phyloP scores from a whole-genome alignment of 805 yeast genomes.

The Wickerhamiella allomyrinae region DNA sequence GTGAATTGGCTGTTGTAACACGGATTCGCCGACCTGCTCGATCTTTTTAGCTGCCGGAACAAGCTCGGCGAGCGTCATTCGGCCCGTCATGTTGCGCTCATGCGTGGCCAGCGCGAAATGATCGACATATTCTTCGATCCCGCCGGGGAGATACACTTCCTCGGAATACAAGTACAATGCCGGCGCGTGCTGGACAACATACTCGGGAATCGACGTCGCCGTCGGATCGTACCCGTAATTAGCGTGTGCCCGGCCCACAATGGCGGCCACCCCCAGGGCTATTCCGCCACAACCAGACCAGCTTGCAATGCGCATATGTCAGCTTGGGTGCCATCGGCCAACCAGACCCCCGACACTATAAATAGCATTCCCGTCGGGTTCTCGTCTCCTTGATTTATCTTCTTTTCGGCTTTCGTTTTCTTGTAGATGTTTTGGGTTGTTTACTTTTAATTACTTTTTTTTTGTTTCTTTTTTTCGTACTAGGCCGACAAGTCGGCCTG shows the following conservation, averaged over 20 bases:
- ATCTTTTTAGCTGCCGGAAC: conserved; percentile 5
- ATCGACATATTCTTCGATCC: conserved; percentile 50
- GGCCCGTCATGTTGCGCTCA: conserved; percentile 27
- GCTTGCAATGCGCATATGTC: not conserved
- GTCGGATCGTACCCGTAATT: not conserved
- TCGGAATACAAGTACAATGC: conserved; percentile 77
- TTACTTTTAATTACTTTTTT: too few relatives aligned
- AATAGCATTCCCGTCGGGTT: too few relatives aligned
- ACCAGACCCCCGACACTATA: too few relatives aligned
- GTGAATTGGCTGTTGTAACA: not conserved
- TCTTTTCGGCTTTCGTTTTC: too few relatives aligned
- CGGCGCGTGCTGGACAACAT: conserved; percentile 34
- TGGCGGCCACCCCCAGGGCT: not conserved
- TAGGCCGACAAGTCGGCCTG: too few relatives aligned
- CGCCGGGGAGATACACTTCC: conserved; percentile 75
- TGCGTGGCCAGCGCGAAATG: conserved; percentile 46
- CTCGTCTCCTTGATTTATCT: too few relatives aligned
- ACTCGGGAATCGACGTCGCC: conserved; percentile 18
- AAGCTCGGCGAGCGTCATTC: conserved; percentile 13
- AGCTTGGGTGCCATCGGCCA: too few relatives aligned
- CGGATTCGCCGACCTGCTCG: conserved; percentile 15
- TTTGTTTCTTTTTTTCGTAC: too few relatives aligned
- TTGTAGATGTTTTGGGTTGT: too few relatives aligned
- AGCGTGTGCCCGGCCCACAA: not conserved
- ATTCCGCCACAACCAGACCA: not conserved